Evolutionary conservation across 257 asterid species (phyloP), one percentile per base, ranked within the genome.

Genomic region (Nicotiana knightiana): DNA sequence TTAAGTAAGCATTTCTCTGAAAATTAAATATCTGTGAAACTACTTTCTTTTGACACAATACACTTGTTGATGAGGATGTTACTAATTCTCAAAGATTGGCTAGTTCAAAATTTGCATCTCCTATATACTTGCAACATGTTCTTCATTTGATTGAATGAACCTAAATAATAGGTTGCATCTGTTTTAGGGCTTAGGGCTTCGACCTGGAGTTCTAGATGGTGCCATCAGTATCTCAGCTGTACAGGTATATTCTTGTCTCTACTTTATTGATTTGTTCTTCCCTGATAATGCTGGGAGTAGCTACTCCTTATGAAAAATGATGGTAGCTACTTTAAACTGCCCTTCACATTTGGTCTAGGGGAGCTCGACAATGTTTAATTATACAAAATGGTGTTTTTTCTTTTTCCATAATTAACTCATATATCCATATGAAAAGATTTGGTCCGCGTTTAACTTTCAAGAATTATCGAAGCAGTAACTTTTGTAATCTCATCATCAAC

Each of bases 201-300:
- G 97, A 65, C 88, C 96, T 55, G 97, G 99, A 80, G 97, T 93
- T 77, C 81, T 93, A 73, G 98, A 95, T 78, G 99, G 99, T 17
- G 99, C 98, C 82, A 92, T 95, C 67, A 94, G 99, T 84, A 93
- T 95, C 82, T 95, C 98, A 37, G 98, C 99, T 83, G 97, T 95
- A 82, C 99, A 95, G 98, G 99, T 95, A 76, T 87, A 65, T 86
- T 76, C 77, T 11, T 1, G n/a, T 28, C 18, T 28, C 39, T 13
- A 63, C 37, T 63, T 63, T 30, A 12, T 1, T 28, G 70, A 64
- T 64, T 64, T 64, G 3, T 64, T 28, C 39, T 28, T 12, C n/a
- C 70, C 39, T 64, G 70, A 28, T 64, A 64, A 28, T 64, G 37
- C 15, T 26, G n/a, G 3, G 32, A 28, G 39, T 26, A 28, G 17